Percentiles rank a stretch among this genome's conserved stretches.
Evolutionary conservation across 2,329 filamentous ascomycete species (phyloP).

Genomic region (Pseudofabraea citricarpa): DNA sequence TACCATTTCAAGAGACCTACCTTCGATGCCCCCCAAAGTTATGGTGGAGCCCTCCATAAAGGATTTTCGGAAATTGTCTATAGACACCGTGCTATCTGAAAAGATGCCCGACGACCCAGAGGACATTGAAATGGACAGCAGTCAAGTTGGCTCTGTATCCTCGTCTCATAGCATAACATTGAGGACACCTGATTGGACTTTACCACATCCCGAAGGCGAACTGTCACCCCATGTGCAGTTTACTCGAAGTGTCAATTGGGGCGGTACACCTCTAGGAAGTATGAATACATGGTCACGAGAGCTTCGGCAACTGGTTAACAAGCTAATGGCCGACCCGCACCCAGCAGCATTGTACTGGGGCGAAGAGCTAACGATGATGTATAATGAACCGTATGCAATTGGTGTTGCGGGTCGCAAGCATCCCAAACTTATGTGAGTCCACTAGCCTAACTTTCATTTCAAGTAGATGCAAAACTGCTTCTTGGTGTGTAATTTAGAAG

Average conservation of each 20-base stretch:
- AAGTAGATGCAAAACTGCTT: too few species aligned
- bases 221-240: constrained; percentile 68
- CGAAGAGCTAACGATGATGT: constrained; percentile 58
- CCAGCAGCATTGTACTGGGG: constrained; percentile 77
- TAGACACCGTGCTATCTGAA: too few species aligned
- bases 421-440: constrained; percentile 63
- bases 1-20: constrained; percentile 13
- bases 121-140: neutral
- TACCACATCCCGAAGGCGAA: constrained; percentile 54
- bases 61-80: neutral
- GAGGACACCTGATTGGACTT: constrained; percentile 68
- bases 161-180: neutral
- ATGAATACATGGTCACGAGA: constrained; percentile 69
- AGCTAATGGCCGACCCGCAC: constrained; percentile 74
- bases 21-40: too few species aligned
- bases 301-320: constrained; percentile 69
- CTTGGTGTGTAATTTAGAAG: too few species aligned
- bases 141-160: neutral
- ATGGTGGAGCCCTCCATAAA: too few species aligned
- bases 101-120: neutral
- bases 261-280: constrained; percentile 64
- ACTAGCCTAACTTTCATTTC: too few species aligned
- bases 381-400: constrained; percentile 65
- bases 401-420: constrained; percentile 74
- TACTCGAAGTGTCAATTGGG: constrained; percentile 68